Evolutionary conservation across 208 protist genomes (phyloP).

Genomic region (Crithidia brevicula): DNA sequence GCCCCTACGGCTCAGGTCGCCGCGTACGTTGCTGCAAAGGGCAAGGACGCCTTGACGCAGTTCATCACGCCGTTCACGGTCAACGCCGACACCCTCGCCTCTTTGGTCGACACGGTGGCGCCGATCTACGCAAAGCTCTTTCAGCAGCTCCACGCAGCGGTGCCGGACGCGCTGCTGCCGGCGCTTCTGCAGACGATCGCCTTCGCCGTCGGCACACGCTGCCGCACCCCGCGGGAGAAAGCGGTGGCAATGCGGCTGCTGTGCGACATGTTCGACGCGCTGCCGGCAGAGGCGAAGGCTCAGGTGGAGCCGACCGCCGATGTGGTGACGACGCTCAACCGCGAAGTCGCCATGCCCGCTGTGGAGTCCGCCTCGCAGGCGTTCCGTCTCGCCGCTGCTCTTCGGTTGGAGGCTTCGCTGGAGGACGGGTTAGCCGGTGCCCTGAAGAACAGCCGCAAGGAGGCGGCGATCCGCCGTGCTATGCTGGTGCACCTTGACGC

Average conservation of each 20-base stretch:
- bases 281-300: conserved; percentile 24
- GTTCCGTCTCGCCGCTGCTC: conserved; percentile 55
- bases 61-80: conserved; percentile 76
- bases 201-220: conserved; percentile 57
- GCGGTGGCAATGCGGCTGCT: conserved; percentile 62
- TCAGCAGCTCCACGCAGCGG: conserved; percentile 30
- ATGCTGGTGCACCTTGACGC: conserved; percentile 68
- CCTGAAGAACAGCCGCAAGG: conserved; percentile 58
- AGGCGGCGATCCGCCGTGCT: conserved; percentile 60
- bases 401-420: conserved; percentile 51
- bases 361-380: conserved; percentile 60
- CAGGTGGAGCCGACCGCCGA: conserved; percentile 20
- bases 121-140: conserved; percentile 56
- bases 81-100: conserved; percentile 65
- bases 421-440: conserved; percentile 56
- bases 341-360: conserved; percentile 70
- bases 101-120: conserved; percentile 47
- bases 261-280: conserved; percentile 45
- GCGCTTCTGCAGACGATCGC: conserved; percentile 52
- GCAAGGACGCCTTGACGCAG: conserved; percentile 67
- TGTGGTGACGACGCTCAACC: conserved; percentile 50
- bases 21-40: conserved; percentile 41
- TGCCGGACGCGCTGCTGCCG: conserved; percentile 21
- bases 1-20: conserved; percentile 38
- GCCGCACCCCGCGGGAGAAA: conserved; percentile 78